These are phyloP conservation scores for Helichrysum umbraculigerum DNA, from an alignment of 129 eudicot species.

Conservation along the genomic window DNA sequence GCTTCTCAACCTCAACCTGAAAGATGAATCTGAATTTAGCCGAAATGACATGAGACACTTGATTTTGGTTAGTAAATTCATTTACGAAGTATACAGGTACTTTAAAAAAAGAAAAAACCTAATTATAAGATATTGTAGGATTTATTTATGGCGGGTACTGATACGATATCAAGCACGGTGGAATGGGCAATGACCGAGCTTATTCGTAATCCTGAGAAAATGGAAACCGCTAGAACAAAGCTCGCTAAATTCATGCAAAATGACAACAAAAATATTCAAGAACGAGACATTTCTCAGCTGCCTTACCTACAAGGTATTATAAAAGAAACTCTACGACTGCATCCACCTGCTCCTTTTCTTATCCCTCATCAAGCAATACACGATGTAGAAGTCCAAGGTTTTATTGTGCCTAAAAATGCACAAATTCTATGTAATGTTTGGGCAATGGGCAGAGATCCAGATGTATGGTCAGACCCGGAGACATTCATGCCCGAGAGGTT, in stretches of 20 bases:
- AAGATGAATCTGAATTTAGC: slow-evolving; percentile 12
- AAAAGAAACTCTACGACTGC: slow-evolving; percentile 51
- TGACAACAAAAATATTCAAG: slow-evolving; percentile 11
- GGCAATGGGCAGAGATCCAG: slow-evolving; percentile 50
- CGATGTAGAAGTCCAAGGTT: slow-evolving; percentile 40
- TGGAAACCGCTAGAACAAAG: slow-evolving; percentile 28
- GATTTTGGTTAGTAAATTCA: slow-evolving; percentile 15
- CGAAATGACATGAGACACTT: slow-evolving; percentile 25
- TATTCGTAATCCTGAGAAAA: slow-evolving; percentile 34
- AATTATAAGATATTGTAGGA: slow-evolving; percentile 25
- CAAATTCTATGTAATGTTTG: slow-evolving; percentile 48
- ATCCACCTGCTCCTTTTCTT: slow-evolving; percentile 47
- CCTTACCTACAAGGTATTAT: slow-evolving; percentile 47
- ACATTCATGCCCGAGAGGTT: slow-evolving; percentile 46
- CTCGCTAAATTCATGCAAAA: slow-evolving; percentile 19
- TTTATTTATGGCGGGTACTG: slow-evolving; percentile 42
- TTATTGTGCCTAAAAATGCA: slow-evolving; percentile 42
- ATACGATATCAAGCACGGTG: slow-evolving; percentile 35
- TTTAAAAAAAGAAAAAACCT: too few relatives aligned
- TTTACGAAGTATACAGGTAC: not conserved
- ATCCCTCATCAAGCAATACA: slow-evolving; percentile 39
- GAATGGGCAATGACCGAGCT: slow-evolving; percentile 64
- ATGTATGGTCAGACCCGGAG: slow-evolving; percentile 36
- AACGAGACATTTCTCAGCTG: slow-evolving; percentile 38
- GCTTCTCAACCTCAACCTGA: slow-evolving; percentile 15